Evolutionary conservation across 2,329 filamentous ascomycete species (phyloP).

Genomic region (Paraphoma chrysanthemicola): DNA sequence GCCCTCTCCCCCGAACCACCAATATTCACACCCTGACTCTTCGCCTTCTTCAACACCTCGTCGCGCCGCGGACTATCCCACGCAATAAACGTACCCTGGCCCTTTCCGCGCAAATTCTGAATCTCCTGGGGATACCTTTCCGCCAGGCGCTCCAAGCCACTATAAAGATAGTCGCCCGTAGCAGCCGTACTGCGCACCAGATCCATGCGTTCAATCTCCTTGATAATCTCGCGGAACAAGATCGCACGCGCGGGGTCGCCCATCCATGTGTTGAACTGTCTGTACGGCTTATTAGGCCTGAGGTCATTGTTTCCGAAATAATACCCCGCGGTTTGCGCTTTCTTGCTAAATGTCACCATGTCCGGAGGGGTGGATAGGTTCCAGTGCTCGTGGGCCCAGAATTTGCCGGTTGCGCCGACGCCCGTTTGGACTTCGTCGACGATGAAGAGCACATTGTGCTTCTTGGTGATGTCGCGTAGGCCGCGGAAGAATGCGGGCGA

Average conservation of each 20-base stretch:
- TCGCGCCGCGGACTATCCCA: constrained; percentile 86
- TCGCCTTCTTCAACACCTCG: constrained; percentile 78
- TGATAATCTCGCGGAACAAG: constrained; percentile 84
- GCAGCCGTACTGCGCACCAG: constrained; percentile 81
- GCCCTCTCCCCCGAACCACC: constrained; percentile 79
- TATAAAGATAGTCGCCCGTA: constrained; percentile 80
- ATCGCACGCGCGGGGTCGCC: constrained; percentile 86
- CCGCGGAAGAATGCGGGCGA: constrained; percentile 85
- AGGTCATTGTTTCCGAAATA: constrained; percentile 84
- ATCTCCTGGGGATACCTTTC: constrained; percentile 78
- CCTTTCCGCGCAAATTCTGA: constrained; percentile 83
- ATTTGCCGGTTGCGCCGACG: constrained; percentile 89
- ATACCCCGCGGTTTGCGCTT: constrained; percentile 92
- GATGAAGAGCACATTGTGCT: constrained; percentile 81
- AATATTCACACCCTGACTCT: constrained; percentile 83
- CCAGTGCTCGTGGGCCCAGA: constrained; percentile 99
- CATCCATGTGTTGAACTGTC: constrained; percentile 99
- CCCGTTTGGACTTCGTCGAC: constrained; percentile 95
- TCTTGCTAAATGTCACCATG: constrained; percentile 96
- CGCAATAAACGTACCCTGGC: constrained; percentile 89
- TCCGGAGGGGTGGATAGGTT: constrained; percentile 79
- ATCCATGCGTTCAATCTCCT: constrained; percentile 77
- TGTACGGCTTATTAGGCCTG: constrained; percentile 89
- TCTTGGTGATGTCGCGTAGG: constrained; percentile 78
- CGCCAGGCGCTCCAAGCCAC: constrained; percentile 71